A percentile compares a stretch with the other conserved stretches of the same genome.
Evolutionary conservation across 1,284 basidiomycete genomes (phyloP).

Genomic region (Athelia psychrophila): DNA sequence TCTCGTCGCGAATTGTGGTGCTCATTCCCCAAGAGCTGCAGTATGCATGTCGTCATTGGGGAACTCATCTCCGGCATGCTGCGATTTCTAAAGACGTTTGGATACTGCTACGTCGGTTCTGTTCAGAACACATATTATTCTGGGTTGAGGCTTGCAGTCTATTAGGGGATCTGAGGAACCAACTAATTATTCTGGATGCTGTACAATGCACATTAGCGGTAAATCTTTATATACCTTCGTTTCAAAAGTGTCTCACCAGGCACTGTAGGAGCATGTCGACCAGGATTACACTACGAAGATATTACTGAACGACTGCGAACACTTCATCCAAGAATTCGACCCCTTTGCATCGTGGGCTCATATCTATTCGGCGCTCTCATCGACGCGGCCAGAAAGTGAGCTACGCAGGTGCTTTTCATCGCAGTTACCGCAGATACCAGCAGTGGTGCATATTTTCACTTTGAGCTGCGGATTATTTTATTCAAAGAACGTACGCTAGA

Average conservation of each 20-base stretch:
- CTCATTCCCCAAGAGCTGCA: neutral
- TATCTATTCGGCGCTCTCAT: neutral
- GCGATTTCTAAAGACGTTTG: neutral
- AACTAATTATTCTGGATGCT: neutral
- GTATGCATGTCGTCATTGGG: slow-evolving; percentile 1
- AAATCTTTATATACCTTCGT: neutral
- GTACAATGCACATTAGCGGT: neutral
- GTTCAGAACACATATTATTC: neutral
- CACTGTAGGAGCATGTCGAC: neutral
- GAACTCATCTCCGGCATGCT: neutral
- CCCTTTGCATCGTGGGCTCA: neutral
- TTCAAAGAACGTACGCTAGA: too few relatives aligned
- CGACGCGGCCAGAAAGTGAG: neutral
- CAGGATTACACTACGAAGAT: neutral
- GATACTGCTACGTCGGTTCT: neutral
- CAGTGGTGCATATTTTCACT: too few relatives aligned
- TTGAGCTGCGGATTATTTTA: too few relatives aligned
- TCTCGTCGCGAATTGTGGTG: neutral
- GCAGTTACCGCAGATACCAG: neutral
- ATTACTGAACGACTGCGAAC: neutral
- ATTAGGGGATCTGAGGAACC: neutral
- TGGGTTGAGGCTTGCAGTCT: slow-evolving; percentile 1
- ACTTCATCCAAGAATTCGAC: neutral
- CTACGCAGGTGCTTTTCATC: neutral
- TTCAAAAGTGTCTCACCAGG: neutral